Conservation (phyloP, 2,329 filamentous ascomycete species). For the Fusarium hainanense region DNA sequence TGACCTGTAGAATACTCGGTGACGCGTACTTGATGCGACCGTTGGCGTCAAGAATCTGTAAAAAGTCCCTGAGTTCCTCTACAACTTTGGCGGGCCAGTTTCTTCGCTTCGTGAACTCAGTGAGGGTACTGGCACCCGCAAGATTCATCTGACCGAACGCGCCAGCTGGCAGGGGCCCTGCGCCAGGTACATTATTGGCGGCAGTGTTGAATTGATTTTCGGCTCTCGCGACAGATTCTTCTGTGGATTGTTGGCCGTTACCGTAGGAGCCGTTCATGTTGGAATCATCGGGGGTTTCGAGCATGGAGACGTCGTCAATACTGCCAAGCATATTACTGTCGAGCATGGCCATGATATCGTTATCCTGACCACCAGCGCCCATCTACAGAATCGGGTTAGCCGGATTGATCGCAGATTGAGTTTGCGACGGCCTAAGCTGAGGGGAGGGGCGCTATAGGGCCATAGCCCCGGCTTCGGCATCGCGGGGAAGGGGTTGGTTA, state of each 20-base stretch:
- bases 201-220: conserved; percentile 52
- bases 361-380: conserved; percentile 46
- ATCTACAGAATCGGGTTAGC: conserved; percentile 43
- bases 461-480: conserved; percentile 29
- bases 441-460: conserved; percentile 22
- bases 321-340: conserved; percentile 55
- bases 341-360: conserved; percentile 58
- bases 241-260: conserved; percentile 41
- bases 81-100: conserved; percentile 91
- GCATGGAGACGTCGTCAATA: conserved; percentile 57
- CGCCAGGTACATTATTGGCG: conserved; percentile 55
- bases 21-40: conserved; percentile 89
- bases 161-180: conserved; percentile 56
- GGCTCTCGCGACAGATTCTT: conserved; percentile 47
- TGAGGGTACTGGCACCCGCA: conserved; percentile 58
- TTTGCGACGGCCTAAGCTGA: conserved; percentile 31
- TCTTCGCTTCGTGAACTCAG: conserved; percentile 69
- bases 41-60: conserved; percentile 87
- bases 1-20: conserved; percentile 77
- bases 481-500: conserved; percentile 27
- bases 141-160: conserved; percentile 51
- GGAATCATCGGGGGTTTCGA: conserved; percentile 53
- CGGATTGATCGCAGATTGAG: conserved; percentile 23
- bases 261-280: conserved; percentile 38
- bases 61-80: conserved; percentile 87